phyloP scores from a whole-genome alignment of 495 filamentous ascomycete species.

The Penicillium turbatum region DNA sequence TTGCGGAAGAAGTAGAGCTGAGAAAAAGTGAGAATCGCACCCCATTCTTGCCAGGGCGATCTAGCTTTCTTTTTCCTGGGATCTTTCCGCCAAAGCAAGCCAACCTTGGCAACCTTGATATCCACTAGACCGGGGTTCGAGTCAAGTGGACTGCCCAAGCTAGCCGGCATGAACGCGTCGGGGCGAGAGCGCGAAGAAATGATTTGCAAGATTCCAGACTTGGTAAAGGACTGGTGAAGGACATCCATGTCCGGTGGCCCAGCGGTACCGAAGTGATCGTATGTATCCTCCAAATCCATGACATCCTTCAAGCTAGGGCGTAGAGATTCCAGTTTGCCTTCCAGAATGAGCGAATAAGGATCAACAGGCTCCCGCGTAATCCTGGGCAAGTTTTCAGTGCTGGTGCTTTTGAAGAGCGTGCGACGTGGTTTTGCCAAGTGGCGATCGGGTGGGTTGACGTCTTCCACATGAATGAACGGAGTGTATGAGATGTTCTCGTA shows the following conservation, averaged over 20 bases:
- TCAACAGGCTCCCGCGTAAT: slow-evolving; percentile 81
- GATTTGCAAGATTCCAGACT: slow-evolving; percentile 88
- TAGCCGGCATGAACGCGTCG: slow-evolving; percentile 89
- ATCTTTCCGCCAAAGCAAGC: slow-evolving; percentile 93
- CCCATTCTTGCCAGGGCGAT: slow-evolving; percentile 99
- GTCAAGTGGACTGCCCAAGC: slow-evolving; percentile 76
- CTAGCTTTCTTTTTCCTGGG: slow-evolving; percentile 89
- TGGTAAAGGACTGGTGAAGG: slow-evolving; percentile 82
- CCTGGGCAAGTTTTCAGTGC: slow-evolving; percentile 61
- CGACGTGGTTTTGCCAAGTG: slow-evolving; percentile 70
- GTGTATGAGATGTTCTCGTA: slow-evolving; percentile 99
- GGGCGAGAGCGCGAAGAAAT: slow-evolving; percentile 87
- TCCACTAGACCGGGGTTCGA: slow-evolving; percentile 92
- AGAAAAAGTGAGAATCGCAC: slow-evolving; percentile 87
- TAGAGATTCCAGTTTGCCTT: slow-evolving; percentile 75
- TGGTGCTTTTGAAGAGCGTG: slow-evolving; percentile 63
- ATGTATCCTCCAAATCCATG: slow-evolving; percentile 88
- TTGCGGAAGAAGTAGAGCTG: slow-evolving; percentile 97
- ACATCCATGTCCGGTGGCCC: slow-evolving; percentile 67
- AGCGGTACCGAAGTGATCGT: slow-evolving; percentile 76
- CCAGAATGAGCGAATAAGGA: slow-evolving; percentile 89
- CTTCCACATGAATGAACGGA: slow-evolving; percentile 94
- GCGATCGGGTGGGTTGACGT: slow-evolving; percentile 79
- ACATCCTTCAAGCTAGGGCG: slow-evolving; percentile 85
- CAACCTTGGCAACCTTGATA: slow-evolving; percentile 96